phyloP scores from a whole-genome alignment of 1,284 basidiomycete genomes.

The Leccinum griseonigrum region DNA sequence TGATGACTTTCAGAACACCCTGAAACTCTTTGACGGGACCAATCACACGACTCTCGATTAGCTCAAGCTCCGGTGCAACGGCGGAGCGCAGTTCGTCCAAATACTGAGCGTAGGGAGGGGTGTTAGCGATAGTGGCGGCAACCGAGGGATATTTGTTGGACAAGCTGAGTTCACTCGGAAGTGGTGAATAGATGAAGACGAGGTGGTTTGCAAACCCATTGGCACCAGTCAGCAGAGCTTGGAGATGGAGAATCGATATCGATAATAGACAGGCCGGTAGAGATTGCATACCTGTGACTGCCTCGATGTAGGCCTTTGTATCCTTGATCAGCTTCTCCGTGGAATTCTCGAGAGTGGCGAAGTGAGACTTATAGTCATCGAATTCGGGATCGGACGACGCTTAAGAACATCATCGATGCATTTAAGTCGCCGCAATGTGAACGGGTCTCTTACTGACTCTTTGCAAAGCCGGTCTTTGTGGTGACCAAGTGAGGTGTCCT shows the following conservation, averaged over 20 bases:
- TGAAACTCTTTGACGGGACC: slow-evolving; percentile 90
- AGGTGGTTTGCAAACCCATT: slow-evolving; percentile 79
- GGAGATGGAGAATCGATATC: slow-evolving; percentile 3
- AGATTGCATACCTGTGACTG: slow-evolving; percentile 62
- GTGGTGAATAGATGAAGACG: slow-evolving; percentile 76
- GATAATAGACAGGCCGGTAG: background rate
- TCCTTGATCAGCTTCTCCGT: slow-evolving; percentile 93
- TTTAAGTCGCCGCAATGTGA: background rate
- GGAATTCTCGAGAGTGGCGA: slow-evolving; percentile 75
- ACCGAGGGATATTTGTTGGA: slow-evolving; percentile 77
- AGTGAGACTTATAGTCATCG: slow-evolving; percentile 79
- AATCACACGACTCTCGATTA: slow-evolving; percentile 88
- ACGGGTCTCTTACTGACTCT: slow-evolving; percentile 53
- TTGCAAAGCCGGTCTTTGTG: slow-evolving; percentile 83
- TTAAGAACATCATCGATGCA: slow-evolving; percentile 33
- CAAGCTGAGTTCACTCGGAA: slow-evolving; percentile 82
- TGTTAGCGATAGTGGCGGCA: slow-evolving; percentile 73
- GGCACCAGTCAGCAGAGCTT: slow-evolving; percentile 81
- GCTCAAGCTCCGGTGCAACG: slow-evolving; percentile 89
- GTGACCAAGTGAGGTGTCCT: slow-evolving; percentile 89
- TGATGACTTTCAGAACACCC: slow-evolving; percentile 81
- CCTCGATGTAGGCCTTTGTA: slow-evolving; percentile 83
- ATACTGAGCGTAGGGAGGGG: slow-evolving; percentile 66
- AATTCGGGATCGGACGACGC: slow-evolving; percentile 88
- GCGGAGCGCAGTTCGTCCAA: slow-evolving; percentile 84